These are phyloP conservation scores for Dictyophora rubrovolvata DNA, from an alignment of 768 basidiomycete species.

Conservation along the genomic window DNA sequence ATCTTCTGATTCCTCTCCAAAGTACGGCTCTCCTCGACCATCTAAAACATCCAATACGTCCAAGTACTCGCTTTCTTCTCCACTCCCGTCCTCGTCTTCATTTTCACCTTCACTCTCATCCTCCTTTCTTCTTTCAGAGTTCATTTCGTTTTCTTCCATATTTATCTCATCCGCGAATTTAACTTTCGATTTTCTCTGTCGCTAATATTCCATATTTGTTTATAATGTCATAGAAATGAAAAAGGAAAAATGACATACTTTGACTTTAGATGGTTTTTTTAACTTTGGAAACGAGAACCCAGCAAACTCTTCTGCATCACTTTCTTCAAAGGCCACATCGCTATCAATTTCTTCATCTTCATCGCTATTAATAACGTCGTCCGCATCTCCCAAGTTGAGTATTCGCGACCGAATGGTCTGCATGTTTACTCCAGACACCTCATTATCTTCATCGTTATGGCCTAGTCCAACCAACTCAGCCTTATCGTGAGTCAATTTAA, in stretches of 20 bases:
- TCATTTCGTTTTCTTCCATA: slow-evolving; percentile 46
- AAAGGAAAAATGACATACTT: slow-evolving; percentile 3
- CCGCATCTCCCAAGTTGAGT: slow-evolving; percentile 25
- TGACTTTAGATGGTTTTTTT: slow-evolving; percentile 21
- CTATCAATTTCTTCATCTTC: slow-evolving; percentile 85
- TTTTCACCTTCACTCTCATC: slow-evolving; percentile 17
- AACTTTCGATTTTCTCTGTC: slow-evolving; percentile 24
- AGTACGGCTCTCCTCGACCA: slow-evolving; percentile 40
- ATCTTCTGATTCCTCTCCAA: slow-evolving; percentile 26
- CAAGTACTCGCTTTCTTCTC: slow-evolving; percentile 45
- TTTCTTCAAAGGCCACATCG: slow-evolving; percentile 76
- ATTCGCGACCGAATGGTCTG: slow-evolving; percentile 10
- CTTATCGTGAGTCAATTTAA: slow-evolving; percentile 44
- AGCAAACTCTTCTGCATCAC: slow-evolving; percentile 68
- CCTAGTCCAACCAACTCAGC: slow-evolving; percentile 36
- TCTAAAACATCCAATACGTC: slow-evolving; percentile 60
- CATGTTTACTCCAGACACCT: slow-evolving; percentile 19
- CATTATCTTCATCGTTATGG: slow-evolving; percentile 31
- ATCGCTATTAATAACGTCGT: slow-evolving; percentile 30
- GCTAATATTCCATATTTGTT: slow-evolving; percentile 16
- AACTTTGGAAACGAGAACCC: slow-evolving; percentile 35
- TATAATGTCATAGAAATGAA: background rate
- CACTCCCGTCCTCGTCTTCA: slow-evolving; percentile 27
- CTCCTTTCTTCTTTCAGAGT: background rate
- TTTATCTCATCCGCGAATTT: slow-evolving; percentile 48